Conservation (phyloP, 2,329 filamentous ascomycete species). For the Alternaria incomplexa region DNA sequence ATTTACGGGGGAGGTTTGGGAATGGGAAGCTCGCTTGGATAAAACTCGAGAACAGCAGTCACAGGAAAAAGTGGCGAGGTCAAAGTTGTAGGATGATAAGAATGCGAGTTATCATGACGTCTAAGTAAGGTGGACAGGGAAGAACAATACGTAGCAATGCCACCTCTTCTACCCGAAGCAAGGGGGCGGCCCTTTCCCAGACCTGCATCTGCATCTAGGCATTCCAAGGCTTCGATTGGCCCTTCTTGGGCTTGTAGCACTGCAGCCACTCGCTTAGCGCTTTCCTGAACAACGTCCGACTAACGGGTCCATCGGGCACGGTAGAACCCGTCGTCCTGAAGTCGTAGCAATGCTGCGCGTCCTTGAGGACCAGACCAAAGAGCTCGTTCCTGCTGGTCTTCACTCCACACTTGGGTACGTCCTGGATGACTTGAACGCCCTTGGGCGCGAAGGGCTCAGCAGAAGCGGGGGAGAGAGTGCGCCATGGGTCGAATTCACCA, state of each 20-base stretch:
- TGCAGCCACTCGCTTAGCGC: conserved; percentile 56
- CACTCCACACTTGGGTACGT: conserved; percentile 45
- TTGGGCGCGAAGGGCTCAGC: conserved; percentile 51
- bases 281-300: conserved; percentile 47
- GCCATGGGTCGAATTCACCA: conserved; percentile 61
- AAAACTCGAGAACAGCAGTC: not conserved
- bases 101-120: not conserved
- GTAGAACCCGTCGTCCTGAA: conserved; percentile 40
- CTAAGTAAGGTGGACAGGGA: not conserved
- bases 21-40: conserved; percentile 38
- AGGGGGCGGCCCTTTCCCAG: not conserved
- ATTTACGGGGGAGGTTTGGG: conserved; percentile 46
- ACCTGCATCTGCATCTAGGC: not conserved
- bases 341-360: conserved; percentile 59
- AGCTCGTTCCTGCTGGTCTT: conserved; percentile 46
- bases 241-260: conserved; percentile 46
- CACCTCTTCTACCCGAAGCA: not conserved
- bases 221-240: conserved; percentile 7
- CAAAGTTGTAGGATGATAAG: not conserved
- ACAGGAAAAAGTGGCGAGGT: not conserved
- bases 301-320: conserved; percentile 41
- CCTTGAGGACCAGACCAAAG: conserved; percentile 56
- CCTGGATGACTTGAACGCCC: not conserved
- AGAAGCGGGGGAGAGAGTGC: conserved; percentile 54
- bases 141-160: not conserved